Evolutionary conservation across 2,329 filamentous ascomycete genomes (phyloP).

Genomic region (Xylaria sp.): DNA sequence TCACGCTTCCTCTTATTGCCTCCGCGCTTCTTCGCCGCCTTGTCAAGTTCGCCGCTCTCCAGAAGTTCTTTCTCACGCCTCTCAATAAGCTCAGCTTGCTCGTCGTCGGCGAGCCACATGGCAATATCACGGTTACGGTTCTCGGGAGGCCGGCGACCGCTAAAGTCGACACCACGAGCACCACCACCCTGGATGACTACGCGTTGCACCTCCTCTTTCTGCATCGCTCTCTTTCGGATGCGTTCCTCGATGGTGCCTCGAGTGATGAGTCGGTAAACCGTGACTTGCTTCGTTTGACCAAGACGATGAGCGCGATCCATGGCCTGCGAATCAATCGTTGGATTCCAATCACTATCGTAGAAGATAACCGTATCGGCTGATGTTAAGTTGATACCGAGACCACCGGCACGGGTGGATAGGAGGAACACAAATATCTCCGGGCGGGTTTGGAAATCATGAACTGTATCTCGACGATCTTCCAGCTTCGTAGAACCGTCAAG

Average conservation of each 20-base stretch:
- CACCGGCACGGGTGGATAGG: slow-evolving; percentile 93
- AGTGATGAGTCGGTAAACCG: slow-evolving; percentile 97
- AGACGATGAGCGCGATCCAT: slow-evolving; percentile 99
- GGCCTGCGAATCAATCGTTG: slow-evolving; percentile 97
- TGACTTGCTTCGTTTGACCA: slow-evolving; percentile 94
- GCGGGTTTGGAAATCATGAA: slow-evolving; percentile 93
- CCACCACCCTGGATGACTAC: slow-evolving; percentile 95
- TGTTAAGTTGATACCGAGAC: slow-evolving; percentile 96
- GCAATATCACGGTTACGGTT: slow-evolving; percentile 98
- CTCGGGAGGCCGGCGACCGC: slow-evolving; percentile 85
- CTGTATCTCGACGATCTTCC: slow-evolving; percentile 95
- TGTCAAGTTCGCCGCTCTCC: slow-evolving; percentile 75
- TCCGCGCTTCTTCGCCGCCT: slow-evolving; percentile 70
- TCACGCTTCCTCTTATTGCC: slow-evolving; percentile 66
- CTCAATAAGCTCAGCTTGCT: slow-evolving; percentile 94
- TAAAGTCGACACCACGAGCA: slow-evolving; percentile 91
- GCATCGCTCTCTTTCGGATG: slow-evolving; percentile 93
- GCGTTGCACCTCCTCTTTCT: slow-evolving; percentile 98
- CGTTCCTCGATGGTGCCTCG: slow-evolving; percentile 97
- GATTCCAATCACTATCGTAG: slow-evolving; percentile 99
- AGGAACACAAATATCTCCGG: slow-evolving; percentile 98
- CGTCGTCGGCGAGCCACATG: slow-evolving; percentile 98
- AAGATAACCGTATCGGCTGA: slow-evolving; percentile 98
- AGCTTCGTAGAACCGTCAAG: slow-evolving; percentile 97
- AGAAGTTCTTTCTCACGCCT: slow-evolving; percentile 88